Conservation (phyloP, 352 stramenopile genomes). For the Pythium rishiriense region DNA sequence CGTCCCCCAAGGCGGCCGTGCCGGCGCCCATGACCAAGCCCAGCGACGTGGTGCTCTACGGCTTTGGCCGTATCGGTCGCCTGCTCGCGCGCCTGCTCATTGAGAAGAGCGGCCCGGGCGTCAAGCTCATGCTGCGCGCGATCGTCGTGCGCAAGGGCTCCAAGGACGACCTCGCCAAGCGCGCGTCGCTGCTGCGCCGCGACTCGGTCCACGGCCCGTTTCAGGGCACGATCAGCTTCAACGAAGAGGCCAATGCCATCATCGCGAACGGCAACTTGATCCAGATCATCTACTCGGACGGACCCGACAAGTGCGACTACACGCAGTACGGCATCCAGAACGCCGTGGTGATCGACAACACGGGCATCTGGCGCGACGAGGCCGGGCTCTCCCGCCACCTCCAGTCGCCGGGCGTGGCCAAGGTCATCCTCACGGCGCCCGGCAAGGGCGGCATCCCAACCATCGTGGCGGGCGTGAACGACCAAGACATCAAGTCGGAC, state of each 20-base stretch:
- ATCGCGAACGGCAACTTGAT: constrained; percentile 88
- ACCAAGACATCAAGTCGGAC: constrained; percentile 53
- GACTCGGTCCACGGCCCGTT: constrained; percentile 89
- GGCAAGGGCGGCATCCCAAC: constrained; percentile 74
- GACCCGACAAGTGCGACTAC: constrained; percentile 87
- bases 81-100: constrained; percentile 79
- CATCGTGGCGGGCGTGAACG: constrained; percentile 83
- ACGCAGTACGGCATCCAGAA: constrained; percentile 85
- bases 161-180: constrained; percentile 83
- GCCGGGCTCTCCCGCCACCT: constrained; percentile 68
- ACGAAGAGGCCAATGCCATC: constrained; percentile 85
- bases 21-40: constrained; percentile 48
- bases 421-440: constrained; percentile 81
- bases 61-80: constrained; percentile 87
- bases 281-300: constrained; percentile 85
- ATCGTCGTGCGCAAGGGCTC: constrained; percentile 87
- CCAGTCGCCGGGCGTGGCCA: constrained; percentile 72
- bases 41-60: constrained; percentile 84
- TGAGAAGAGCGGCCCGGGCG: constrained; percentile 80
- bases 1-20: constrained; percentile 12
- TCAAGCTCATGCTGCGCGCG: constrained; percentile 87
- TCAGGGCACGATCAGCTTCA: constrained; percentile 79
- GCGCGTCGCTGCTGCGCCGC: constrained; percentile 76
- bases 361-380: constrained; percentile 77
- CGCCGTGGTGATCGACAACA: constrained; percentile 90